Base-by-base conservation (phyloP, 225 moss, liverwort and hornwort genomes). In the Pseudisothecium myosuroides region DNA sequence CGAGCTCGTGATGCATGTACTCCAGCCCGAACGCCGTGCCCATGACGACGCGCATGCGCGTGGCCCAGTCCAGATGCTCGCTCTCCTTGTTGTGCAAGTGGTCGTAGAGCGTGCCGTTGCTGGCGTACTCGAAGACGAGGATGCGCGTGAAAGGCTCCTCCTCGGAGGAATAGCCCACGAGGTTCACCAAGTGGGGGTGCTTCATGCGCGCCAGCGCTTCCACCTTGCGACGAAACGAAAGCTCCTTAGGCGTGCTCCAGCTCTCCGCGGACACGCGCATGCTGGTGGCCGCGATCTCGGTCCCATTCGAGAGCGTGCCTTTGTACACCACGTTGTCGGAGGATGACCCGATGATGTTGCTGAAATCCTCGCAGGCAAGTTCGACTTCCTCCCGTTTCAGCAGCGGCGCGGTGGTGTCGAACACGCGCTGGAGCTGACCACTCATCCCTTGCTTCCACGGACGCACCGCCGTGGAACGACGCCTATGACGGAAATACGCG, bases 291-390 rank as follows among this genome's bases (percentile, higher is more conserved):
- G 97, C 98, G 76, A 98, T 95, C 85, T 96, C 97, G 23, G 92
- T 83, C 29, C 95, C 98, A 26, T 92, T 94, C 13, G 93, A 56
- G 21, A 97, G 93, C 58, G 96, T 98, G 26, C 98, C 98, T 78
- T 98, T 98, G 87, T 96, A 98, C 43, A 97, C 90, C 4, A 93
- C 80, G 77, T 91, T 95, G 59, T 98, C 97, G 0, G 91, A 39
- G 2, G 96, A 95, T 2, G 93, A 88, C 0, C 91, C 95, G 81
- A 98, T 98, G 83, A 98, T 96, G 88, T 98, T 98, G 87, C 97
- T 98, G 86, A 96, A 98, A 88, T 98, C 98, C 91, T 98, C 98
- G 81, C 98, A 98, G 27, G 96, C 97, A 11, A 80, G 77, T 47
- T 97, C 98, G 17, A 98, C 80, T 62, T 98, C 98, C 65, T 94